Percentiles rank a stretch among this genome's conserved stretches.
Evolutionary conservation across 208 protist species (phyloP).

Genomic region (Sergeia podlipaevii): DNA sequence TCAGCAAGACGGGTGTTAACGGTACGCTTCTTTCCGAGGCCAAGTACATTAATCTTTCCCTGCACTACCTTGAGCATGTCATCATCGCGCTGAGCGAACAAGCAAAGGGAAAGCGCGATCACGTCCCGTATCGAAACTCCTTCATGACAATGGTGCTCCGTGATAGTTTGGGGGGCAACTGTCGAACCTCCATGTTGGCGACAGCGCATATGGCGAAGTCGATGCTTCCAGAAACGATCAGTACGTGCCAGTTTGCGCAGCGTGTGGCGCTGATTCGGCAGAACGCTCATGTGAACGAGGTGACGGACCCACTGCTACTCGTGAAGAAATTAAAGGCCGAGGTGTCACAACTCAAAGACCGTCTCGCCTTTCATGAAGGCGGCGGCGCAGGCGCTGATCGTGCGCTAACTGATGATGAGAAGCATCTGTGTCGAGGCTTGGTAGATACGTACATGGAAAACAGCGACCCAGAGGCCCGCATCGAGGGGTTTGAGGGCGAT

Average conservation of each 20-base stretch:
- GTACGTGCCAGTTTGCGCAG: constrained; percentile 88
- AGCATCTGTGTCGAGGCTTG: constrained; percentile 54
- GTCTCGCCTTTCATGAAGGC: constrained; percentile 72
- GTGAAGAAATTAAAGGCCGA: constrained; percentile 88
- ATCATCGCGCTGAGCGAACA: constrained; percentile 85
- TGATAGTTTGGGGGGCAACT: constrained; percentile 94
- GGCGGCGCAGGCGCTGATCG: constrained; percentile 52
- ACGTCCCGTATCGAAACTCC: constrained; percentile 94
- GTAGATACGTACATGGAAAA: constrained; percentile 62
- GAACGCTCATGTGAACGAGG: constrained; percentile 84
- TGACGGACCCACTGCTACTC: constrained; percentile 87
- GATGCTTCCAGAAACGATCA: constrained; percentile 81
- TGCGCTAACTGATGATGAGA: constrained; percentile 62
- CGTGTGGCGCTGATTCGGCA: constrained; percentile 89
- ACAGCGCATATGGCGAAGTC: constrained; percentile 60
- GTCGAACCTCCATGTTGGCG: constrained; percentile 92
- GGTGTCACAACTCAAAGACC: constrained; percentile 83
- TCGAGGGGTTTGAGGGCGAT: constrained; percentile 82
- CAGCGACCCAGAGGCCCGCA: constrained; percentile 24
- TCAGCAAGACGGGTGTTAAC: constrained; percentile 81
- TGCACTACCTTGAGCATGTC: constrained; percentile 86
- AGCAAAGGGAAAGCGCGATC: constrained; percentile 67
- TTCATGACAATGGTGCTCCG: constrained; percentile 95
- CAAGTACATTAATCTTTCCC: constrained; percentile 91
- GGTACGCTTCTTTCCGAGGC: constrained; percentile 70